Conservation (phyloP, 2,329 filamentous ascomycete genomes). For the Ascochyta fabae region DNA sequence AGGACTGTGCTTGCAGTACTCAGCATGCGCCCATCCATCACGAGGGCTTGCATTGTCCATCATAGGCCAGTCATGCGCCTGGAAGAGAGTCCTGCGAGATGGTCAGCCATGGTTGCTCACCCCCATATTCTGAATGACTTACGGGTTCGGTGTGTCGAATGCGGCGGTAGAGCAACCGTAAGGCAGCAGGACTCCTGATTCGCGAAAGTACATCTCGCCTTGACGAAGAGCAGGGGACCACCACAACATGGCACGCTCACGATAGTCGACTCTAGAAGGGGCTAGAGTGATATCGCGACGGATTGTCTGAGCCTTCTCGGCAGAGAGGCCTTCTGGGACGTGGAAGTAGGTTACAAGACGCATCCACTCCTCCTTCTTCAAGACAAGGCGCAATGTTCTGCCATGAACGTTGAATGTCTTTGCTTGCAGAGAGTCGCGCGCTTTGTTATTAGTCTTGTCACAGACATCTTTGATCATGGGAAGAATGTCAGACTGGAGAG, state of each 20-base stretch:
- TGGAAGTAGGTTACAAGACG: conserved; percentile 34
- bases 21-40: conserved; percentile 44
- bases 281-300: conserved; percentile 40
- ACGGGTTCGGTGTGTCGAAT: conserved; percentile 53
- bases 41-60: conserved; percentile 47
- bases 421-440: conserved; percentile 26
- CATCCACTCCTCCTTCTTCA: conserved; percentile 44
- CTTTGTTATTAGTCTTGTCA: conserved; percentile 40
- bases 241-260: conserved; percentile 37
- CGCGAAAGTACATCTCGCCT: conserved; percentile 39
- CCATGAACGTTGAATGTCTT: conserved; percentile 44
- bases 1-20: conserved; percentile 33
- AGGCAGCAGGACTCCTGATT: conserved; percentile 52
- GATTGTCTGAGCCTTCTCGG: conserved; percentile 26
- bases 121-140: conserved; percentile 20
- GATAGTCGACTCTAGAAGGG: conserved; percentile 35
- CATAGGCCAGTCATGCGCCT: conserved; percentile 47
- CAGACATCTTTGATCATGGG: conserved; percentile 47
- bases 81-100: conserved; percentile 46
- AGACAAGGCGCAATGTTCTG: conserved; percentile 33
- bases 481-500: conserved; percentile 32
- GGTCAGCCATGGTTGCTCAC: background rate
- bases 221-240: conserved; percentile 36
- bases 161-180: conserved; percentile 43
- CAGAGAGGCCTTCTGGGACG: conserved; percentile 32